These are phyloP conservation scores for Groenewaldozyma tartarivorans DNA, from an alignment of 805 yeast genomes.

Conservation along the genomic window DNA sequence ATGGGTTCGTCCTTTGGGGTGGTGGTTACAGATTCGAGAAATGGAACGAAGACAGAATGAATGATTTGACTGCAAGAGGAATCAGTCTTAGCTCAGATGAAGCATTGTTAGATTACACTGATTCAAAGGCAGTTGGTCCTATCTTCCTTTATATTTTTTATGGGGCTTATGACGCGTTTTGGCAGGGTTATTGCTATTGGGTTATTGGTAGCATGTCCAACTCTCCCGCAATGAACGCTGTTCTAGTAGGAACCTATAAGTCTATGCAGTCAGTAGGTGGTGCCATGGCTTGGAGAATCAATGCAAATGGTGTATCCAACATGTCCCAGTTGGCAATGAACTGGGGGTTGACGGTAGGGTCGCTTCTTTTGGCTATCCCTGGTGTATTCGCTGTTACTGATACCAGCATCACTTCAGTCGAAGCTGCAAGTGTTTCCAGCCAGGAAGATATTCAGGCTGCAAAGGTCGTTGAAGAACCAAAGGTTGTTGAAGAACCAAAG, in stretches of 20 bases:
- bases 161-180: conserved; percentile 50
- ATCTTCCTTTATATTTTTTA: conserved; percentile 54
- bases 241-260: conserved; percentile 53
- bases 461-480: too few relatives aligned
- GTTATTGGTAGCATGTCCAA: conserved; percentile 48
- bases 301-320: conserved; percentile 32
- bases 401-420: conserved; percentile 37
- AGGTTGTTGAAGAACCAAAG: too few relatives aligned
- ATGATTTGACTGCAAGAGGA: background rate
- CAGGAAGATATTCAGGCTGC: background rate
- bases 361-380: conserved; percentile 41
- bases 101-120: conserved; percentile 37
- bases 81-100: conserved; percentile 5
- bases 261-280: conserved; percentile 54
- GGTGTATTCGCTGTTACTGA: conserved; percentile 31
- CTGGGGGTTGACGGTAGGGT: conserved; percentile 43
- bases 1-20: conserved; percentile 46
- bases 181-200: conserved; percentile 51
- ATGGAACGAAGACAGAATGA: conserved; percentile 13
- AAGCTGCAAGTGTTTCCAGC: conserved; percentile 3
- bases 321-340: conserved; percentile 38
- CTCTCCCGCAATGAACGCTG: conserved; percentile 42
- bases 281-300: conserved; percentile 52
- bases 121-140: conserved; percentile 42
- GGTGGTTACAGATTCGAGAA: conserved; percentile 45